Conservation (phyloP, 1,284 basidiomycete genomes). For the Crucibulum cyathiforme region DNA sequence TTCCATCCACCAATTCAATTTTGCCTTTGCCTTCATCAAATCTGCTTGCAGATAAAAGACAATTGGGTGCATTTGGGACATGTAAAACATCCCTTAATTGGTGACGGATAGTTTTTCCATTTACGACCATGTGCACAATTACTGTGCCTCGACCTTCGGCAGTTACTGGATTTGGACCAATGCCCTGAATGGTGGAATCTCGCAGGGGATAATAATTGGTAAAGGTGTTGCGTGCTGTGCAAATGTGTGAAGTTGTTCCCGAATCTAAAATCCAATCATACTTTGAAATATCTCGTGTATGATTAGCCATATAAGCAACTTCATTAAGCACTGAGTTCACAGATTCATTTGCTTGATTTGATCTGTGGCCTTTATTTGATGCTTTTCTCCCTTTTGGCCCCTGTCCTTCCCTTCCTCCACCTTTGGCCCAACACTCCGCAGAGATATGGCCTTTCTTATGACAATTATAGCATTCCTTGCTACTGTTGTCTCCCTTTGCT, state of each 20-base stretch:
- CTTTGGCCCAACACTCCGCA: constrained; percentile 29
- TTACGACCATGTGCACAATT: constrained; percentile 2
- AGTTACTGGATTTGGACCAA: background rate
- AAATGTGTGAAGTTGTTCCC: constrained; percentile 9
- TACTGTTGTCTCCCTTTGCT: constrained; percentile 3
- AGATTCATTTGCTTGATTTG: no score
- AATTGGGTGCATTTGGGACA: constrained; percentile 13
- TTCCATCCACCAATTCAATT: constrained; percentile 12
- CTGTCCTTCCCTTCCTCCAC: constrained; percentile 27
- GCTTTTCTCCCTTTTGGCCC: constrained; percentile 2
- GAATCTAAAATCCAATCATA: constrained; percentile 8
- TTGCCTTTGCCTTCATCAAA: constrained; percentile 18
- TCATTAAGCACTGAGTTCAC: constrained; percentile 1
- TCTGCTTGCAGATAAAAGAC: constrained; percentile 12
- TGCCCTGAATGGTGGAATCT: background rate
- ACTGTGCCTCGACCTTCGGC: constrained; percentile 7
- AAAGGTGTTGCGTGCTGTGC: constrained; percentile 1
- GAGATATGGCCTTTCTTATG: constrained; percentile 20
- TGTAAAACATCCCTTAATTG: constrained; percentile 6
- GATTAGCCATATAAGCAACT: constrained; percentile 4
- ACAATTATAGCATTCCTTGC: constrained; percentile 18
- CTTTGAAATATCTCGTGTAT: constrained; percentile 5
- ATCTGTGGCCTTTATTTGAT: no score
- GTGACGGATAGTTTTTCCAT: constrained; percentile 5
- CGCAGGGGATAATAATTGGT: constrained; percentile 1